phyloP scores from a whole-genome alignment of 192 early-diverging fungal species.

The Geranomyces variabilis region DNA sequence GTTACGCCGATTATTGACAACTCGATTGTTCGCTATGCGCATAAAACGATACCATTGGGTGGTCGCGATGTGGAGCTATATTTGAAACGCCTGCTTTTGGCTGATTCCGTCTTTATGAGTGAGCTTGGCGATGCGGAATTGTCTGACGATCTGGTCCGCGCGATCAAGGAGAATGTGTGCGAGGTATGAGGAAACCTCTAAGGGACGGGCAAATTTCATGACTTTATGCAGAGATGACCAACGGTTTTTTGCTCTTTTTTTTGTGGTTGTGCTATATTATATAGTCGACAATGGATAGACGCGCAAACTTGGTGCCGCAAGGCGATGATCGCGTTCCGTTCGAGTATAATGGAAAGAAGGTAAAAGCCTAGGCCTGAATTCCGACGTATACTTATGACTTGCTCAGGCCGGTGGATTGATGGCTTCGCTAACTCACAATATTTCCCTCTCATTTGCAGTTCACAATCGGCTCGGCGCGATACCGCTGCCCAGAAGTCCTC shows the following conservation, averaged over 20 bases:
- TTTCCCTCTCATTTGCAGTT: conserved; percentile 26
- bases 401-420: too few species aligned
- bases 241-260: too few species aligned
- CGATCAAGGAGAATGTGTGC: conserved; percentile 40
- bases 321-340: too few species aligned
- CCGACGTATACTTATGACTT: too few species aligned
- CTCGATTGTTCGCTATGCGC: conserved; percentile 60
- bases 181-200: conserved; percentile 18
- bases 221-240: too few species aligned
- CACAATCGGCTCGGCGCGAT: conserved; percentile 62
- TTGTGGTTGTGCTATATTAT: too few species aligned
- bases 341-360: too few species aligned
- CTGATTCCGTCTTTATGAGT: conserved; percentile 52
- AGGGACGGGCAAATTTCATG: too few species aligned
- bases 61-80: conserved; percentile 70
- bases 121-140: conserved; percentile 43
- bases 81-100: conserved; percentile 63
- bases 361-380: too few species aligned
- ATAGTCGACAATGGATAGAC: too few species aligned
- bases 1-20: conserved; percentile 84
- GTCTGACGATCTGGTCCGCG: conserved; percentile 28
- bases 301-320: too few species aligned
- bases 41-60: conserved; percentile 67
- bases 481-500: conserved; percentile 67
- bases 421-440: neutral